Evolutionary conservation across 345 rosid genomes (phyloP), one percentile per base, ranked within the genome.

Genomic region (Alliaria petiolata): DNA sequence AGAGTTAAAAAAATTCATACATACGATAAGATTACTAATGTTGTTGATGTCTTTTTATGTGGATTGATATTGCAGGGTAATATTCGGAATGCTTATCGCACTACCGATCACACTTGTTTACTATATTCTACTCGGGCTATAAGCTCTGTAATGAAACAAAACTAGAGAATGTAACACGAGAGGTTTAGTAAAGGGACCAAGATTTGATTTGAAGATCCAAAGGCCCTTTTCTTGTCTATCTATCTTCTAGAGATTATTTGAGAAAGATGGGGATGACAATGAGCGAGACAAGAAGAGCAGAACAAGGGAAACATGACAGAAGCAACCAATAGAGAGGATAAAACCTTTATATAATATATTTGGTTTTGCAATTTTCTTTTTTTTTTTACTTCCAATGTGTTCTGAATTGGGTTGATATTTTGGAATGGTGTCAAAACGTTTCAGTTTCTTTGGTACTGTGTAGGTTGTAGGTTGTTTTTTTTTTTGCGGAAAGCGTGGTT

Each of bases 1-100:
- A 34, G 2, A 31, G 34, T 0, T 11, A 26, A 26, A 26, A 63
- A 7, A 0, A 10, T 53, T 39, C 31, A 0, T 22, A 6, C 42
- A 35, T 13, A 53, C 16, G 7, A 47, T 25, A 15, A 46, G 38
- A 35, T 47, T 39, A 49, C 61, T 47, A 26, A 72, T 26, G 16
- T 16, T 33, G 16, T 51, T 31, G 3, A 71, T 31, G 26, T 42
- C 0, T 17, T n/a, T n/a, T n/a, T 51, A 13, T 62, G 57, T 36
- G 62, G 43, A 39, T 20, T 71, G 54, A 43, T 9, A 38, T 75
- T 57, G 33, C 90, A 90, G 96, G 84, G 92, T 93, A 3, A 81
- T 86, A 30, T 86, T 90, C 31, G 98, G 98, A 28, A 80, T 93
- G 88, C 83, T 93, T 19, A 74, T 93, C 54, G 83, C 96, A 13